These are phyloP conservation scores for Aspergillus steynii DNA, from an alignment of 495 filamentous ascomycete genomes.

Conservation along the genomic window DNA sequence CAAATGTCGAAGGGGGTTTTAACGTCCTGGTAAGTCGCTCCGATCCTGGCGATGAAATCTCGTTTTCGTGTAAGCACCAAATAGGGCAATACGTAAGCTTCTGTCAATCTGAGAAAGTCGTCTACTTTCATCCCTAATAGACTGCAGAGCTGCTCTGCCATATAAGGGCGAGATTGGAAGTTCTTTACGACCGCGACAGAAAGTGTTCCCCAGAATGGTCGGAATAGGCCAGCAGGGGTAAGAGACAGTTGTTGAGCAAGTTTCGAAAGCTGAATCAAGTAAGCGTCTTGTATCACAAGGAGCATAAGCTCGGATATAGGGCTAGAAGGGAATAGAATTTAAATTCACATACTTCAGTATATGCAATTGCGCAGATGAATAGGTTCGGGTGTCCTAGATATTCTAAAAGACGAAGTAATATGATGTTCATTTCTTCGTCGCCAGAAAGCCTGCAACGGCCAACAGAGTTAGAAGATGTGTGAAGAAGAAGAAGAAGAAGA, in stretches of 20 bases:
- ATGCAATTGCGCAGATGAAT: slow-evolving; percentile 74
- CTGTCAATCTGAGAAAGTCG: slow-evolving; percentile 74
- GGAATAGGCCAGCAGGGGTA: slow-evolving; percentile 66
- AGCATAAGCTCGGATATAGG: too few species aligned
- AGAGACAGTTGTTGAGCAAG: slow-evolving; percentile 63
- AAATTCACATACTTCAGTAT: slow-evolving; percentile 64
- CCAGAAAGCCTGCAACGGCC: slow-evolving; percentile 49
- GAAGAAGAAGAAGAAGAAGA: background rate
- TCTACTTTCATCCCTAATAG: slow-evolving; percentile 69
- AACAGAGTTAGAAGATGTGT: slow-evolving; percentile 2
- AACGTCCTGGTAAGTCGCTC: slow-evolving; percentile 64
- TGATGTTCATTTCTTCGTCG: slow-evolving; percentile 82
- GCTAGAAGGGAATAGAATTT: too few species aligned
- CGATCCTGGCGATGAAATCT: slow-evolving; percentile 79
- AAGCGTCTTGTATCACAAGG: background rate
- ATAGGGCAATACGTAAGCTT: slow-evolving; percentile 79
- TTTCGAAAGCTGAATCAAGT: slow-evolving; percentile 50
- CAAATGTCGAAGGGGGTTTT: slow-evolving; percentile 60
- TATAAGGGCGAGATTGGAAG: slow-evolving; percentile 74
- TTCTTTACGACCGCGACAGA: slow-evolving; percentile 80
- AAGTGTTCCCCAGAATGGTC: slow-evolving; percentile 83
- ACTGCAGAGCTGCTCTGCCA: slow-evolving; percentile 76
- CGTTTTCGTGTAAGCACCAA: slow-evolving; percentile 74
- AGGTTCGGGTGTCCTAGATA: slow-evolving; percentile 84
- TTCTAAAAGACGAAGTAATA: slow-evolving; percentile 77